Base-by-base conservation (phyloP, 805 yeast genomes). In the Ogataea paraovalis region DNA sequence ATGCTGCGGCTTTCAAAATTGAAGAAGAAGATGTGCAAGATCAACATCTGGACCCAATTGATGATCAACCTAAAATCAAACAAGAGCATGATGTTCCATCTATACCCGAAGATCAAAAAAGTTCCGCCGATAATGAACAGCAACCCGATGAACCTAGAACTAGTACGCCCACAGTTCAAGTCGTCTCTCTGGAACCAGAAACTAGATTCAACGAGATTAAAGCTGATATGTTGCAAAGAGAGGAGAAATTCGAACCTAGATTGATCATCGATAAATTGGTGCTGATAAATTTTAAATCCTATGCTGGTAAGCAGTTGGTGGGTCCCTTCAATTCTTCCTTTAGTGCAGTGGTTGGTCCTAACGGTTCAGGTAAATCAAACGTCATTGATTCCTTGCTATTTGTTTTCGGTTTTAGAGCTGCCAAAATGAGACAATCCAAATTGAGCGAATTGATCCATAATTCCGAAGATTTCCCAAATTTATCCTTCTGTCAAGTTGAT, bases 291-390 rank as follows among this genome's bases (percentile, higher is more conserved):
- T 94, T 94, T 77, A 94, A 94, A 63, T 90, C 97, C 0, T 94
- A 94, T 63, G 98, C 97, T 1, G 99, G 99, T 0, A 71, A 76
- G 16, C 98, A 94, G 68, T 79, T 80, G 6, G 87, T 94, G 43
- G 99, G 99, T 0, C 99, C 99, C 0, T 94, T 94, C 66, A 86
- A 94, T 58, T 69, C 91, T 33, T 88, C 95, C 4, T 95, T 94
- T 61, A 87, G 96, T 10, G 98, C 99, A 0, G 96, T 94, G 10
- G 97, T 94, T 13, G 99, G 99, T 0, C 99, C 99, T 4, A 94
- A 94, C 65, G 99, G 99, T 30, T 86, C 97, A 0, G 99, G 99
- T 7, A 94, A 94, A 69, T 87, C 96, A 38, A 94, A 94, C 62
- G 86, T 94, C 82, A 91, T 94, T 86, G 99, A 94, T 64, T 97